Evolutionary conservation across 345 rosid species (phyloP).

Genomic region (Abelmoschus esculentus): DNA sequence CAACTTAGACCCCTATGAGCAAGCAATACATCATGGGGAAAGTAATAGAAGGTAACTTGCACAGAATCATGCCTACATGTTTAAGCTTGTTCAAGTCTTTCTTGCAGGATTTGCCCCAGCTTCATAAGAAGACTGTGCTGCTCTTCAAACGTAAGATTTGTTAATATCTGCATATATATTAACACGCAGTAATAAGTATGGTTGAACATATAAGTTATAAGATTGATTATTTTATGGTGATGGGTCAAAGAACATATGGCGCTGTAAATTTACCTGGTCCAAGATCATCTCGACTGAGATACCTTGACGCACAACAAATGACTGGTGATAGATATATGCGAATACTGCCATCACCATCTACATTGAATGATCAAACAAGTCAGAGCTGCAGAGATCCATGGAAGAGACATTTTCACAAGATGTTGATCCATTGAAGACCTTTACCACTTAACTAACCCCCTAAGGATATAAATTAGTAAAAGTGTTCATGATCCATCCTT

Average conservation of each 20-base stretch:
- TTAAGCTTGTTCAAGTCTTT: conserved; percentile 31
- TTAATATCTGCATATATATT: conserved; percentile 42
- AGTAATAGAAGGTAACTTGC: not conserved
- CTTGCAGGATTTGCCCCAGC: conserved; percentile 64
- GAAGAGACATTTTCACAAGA: not conserved
- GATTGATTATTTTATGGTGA: not conserved
- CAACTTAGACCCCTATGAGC: not conserved
- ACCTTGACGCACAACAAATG: conserved; percentile 57
- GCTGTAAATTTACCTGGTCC: conserved; percentile 49
- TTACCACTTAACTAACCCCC: not conserved
- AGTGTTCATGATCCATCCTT: not conserved
- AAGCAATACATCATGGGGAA: not conserved
- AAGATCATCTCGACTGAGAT: conserved; percentile 61
- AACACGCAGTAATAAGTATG: not conserved
- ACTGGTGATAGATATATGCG: conserved; percentile 90
- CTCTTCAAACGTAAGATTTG: conserved; percentile 68
- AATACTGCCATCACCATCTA: conserved; percentile 99
- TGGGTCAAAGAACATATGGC: not conserved
- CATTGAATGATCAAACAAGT: conserved; percentile 1
- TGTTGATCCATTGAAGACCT: not conserved
- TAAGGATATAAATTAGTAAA: not conserved
- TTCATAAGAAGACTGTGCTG: conserved; percentile 53
- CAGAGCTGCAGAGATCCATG: not conserved
- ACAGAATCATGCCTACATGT: not conserved
- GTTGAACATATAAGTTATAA: not conserved